Percentiles rank a stretch among this genome's conserved stretches.
Conservation (phyloP, 2,329 filamentous ascomycete genomes). For the Fusarium sp. region DNA sequence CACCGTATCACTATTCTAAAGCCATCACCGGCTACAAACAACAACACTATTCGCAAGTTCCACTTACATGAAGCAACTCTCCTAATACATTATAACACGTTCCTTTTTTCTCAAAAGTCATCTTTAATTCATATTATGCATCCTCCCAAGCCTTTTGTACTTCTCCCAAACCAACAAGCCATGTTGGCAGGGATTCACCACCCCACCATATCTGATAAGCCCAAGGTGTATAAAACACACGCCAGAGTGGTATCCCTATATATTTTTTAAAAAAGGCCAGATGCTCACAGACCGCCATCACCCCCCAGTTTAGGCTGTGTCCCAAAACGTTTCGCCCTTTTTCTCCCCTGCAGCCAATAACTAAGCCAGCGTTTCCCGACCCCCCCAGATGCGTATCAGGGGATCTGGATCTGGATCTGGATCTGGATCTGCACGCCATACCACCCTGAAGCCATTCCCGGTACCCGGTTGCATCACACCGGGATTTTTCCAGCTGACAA, state of each 20-base stretch:
- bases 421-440: neutral
- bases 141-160: neutral
- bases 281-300: constrained; percentile 10
- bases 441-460: neutral
- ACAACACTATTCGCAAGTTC: neutral
- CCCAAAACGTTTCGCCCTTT: constrained; percentile 6
- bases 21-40: neutral
- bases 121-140: neutral
- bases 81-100: fast-evolving
- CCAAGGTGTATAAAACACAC: constrained; percentile 20
- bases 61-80: fast-evolving
- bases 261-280: neutral
- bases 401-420: neutral
- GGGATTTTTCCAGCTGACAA: neutral
- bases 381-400: neutral
- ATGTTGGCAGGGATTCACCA: constrained; percentile 15
- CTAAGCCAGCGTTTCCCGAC: neutral
- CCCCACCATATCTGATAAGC: constrained; percentile 28
- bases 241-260: constrained; percentile 35
- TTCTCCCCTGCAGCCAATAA: neutral
- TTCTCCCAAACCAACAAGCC: neutral
- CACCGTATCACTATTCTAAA: neutral
- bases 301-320: constrained; percentile 11
- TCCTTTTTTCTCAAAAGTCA: neutral
- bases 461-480: neutral